Evolutionary conservation across 441 rosid genomes (phyloP).

Genomic region (Arabidopsis hybrid): DNA sequence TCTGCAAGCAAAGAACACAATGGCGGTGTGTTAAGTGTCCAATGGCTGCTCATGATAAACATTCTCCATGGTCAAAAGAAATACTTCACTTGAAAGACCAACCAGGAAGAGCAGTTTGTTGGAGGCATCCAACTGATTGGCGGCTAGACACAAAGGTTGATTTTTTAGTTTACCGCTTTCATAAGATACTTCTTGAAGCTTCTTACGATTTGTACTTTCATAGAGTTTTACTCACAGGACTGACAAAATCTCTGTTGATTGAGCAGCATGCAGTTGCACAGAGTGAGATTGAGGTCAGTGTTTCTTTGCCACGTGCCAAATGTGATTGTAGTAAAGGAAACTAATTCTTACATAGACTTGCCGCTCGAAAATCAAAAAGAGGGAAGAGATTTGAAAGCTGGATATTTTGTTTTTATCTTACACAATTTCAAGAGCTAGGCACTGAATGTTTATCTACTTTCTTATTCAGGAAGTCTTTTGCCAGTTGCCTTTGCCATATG

Average conservation of each 20-base stretch:
- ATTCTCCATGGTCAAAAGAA: constrained; percentile 83
- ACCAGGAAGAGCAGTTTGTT: constrained; percentile 81
- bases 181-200: background rate
- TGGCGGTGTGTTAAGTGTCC: constrained; percentile 83
- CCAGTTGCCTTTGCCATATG: constrained; percentile 84
- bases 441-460: constrained; percentile 12
- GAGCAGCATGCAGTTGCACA: constrained; percentile 80
- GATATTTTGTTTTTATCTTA: constrained; percentile 1
- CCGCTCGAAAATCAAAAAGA: background rate
- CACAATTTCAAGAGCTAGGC: constrained; percentile 5
- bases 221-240: constrained; percentile 86
- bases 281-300: constrained; percentile 83
- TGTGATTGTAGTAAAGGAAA: constrained; percentile 29
- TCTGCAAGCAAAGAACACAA: constrained; percentile 69
- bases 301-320: constrained; percentile 28
- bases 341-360: constrained; percentile 11
- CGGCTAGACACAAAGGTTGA: constrained; percentile 75
- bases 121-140: constrained; percentile 93
- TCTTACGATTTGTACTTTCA: constrained; percentile 41
- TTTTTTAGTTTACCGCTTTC: constrained; percentile 59
- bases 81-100: constrained; percentile 64
- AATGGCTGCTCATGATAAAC: constrained; percentile 79
- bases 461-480: constrained; percentile 70
- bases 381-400: constrained; percentile 26
- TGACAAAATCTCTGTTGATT: constrained; percentile 72